These are phyloP conservation scores for Seiridium cupressi DNA, from an alignment of 2,329 filamentous ascomycete species.

Conservation along the genomic window DNA sequence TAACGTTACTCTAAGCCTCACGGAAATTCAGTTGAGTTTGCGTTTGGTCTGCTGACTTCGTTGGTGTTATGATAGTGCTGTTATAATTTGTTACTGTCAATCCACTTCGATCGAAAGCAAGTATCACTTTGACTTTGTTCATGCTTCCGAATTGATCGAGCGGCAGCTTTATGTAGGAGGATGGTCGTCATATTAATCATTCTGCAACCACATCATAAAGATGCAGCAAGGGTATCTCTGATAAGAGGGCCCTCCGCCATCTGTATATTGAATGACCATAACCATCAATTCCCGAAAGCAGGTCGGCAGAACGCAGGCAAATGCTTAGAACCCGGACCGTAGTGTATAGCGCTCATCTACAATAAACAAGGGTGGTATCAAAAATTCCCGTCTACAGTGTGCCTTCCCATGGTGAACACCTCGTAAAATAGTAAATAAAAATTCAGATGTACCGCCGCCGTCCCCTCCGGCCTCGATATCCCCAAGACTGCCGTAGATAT, in stretches of 20 bases:
- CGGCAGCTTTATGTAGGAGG: not conserved
- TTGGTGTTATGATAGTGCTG: too few relatives aligned
- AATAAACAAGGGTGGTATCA: constrained; percentile 1
- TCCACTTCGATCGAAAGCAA: too few relatives aligned
- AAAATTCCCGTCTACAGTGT: constrained; percentile 2
- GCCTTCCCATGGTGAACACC: not conserved
- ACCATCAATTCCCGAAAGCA: not conserved
- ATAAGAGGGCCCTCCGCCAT: not conserved
- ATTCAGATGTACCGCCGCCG: not conserved
- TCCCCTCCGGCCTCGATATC: not conserved
- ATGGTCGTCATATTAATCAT: not conserved
- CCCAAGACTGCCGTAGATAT: not conserved
- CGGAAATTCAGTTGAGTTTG: too few relatives aligned
- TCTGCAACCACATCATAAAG: not conserved
- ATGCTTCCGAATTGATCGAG: not conserved
- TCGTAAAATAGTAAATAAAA: not conserved
- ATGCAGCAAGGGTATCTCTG: constrained; percentile 1
- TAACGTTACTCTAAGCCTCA: too few relatives aligned
- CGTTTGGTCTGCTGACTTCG: too few relatives aligned
- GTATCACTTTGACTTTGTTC: not conserved
- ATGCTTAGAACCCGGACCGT: not conserved
- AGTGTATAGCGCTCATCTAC: not conserved
- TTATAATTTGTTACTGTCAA: too few relatives aligned
- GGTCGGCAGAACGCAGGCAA: not conserved
- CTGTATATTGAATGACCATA: not conserved